Conservation (phyloP, 169 alveolate genomes). For the Eimeria maxima region DNA sequence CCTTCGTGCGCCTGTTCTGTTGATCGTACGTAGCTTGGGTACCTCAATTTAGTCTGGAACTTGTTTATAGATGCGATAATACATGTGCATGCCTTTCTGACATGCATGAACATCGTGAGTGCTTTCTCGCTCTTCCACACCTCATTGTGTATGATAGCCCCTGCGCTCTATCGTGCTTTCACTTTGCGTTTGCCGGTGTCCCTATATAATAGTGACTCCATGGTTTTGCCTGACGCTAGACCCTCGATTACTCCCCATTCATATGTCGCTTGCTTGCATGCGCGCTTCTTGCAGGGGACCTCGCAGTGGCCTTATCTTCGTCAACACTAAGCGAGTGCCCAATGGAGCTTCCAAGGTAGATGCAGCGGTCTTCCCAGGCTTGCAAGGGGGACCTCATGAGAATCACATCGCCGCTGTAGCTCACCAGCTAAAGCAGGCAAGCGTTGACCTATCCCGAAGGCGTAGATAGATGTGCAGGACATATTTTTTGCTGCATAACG, state of each 20-base stretch:
- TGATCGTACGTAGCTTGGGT: not conserved
- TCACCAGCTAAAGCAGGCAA: slow-evolving; percentile 90
- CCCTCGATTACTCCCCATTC: too few relatives aligned
- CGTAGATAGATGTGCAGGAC: too few relatives aligned
- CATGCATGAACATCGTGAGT: not conserved
- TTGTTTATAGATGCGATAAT: not conserved
- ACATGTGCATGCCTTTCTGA: not conserved
- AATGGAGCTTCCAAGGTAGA: slow-evolving; percentile 95
- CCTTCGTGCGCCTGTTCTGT: not conserved
- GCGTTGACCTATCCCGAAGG: not conserved
- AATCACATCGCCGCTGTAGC: slow-evolving; percentile 95
- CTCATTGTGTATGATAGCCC: not conserved
- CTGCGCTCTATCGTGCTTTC: not conserved
- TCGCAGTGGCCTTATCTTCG: slow-evolving; percentile 79
- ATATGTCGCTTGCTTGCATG: not conserved
- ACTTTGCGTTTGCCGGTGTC: not conserved
- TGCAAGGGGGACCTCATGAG: slow-evolving; percentile 98
- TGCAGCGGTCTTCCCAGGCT: slow-evolving; percentile 97
- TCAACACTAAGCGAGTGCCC: slow-evolving; percentile 90
- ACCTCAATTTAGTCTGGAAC: not conserved
- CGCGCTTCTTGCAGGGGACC: slow-evolving; percentile 73
- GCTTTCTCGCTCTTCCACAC: not conserved
- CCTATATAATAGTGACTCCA: not conserved
- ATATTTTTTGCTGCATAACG: not conserved
- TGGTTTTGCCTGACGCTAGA: not conserved